Conservation (phyloP, 257 asterid species). For the Solanum rostratum region DNA sequence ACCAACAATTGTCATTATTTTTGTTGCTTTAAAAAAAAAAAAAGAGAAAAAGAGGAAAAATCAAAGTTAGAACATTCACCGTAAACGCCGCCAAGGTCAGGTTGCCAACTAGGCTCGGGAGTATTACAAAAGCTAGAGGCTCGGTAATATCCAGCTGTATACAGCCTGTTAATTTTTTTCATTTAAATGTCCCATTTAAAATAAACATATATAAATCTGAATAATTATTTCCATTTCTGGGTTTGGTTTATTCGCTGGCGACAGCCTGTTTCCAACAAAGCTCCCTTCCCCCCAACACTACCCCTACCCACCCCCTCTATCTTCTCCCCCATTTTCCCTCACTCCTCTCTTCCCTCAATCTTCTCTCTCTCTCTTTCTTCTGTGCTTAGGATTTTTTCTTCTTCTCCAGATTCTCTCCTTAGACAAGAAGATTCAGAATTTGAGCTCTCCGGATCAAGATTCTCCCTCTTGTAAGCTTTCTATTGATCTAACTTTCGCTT, state of each 20-base stretch:
- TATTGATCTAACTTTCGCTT: conserved; percentile 11
- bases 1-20: neutral
- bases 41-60: neutral
- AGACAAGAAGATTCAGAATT: conserved; percentile 1
- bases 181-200: neutral
- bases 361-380: conserved; percentile 10
- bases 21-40: neutral
- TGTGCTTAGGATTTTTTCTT: conserved; percentile 21
- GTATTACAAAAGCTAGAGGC: conserved; percentile 5
- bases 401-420: neutral
- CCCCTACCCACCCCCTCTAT: neutral
- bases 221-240: neutral
- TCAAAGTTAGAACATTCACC: conserved; percentile 17
- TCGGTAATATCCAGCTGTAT: conserved; percentile 24
- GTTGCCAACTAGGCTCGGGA: conserved; percentile 19
- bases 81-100: conserved; percentile 19
- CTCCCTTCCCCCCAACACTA: conserved; percentile 5
- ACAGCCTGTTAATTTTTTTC: conserved; percentile 29
- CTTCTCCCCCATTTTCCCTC: conserved; percentile 15
- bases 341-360: conserved; percentile 11
- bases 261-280: conserved; percentile 92
- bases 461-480: conserved; percentile 24
- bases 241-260: conserved; percentile 61
- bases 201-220: neutral
- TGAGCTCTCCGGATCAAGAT: conserved; percentile 28